A percentile compares a stretch with the other conserved stretches of the same genome.
These are phyloP conservation scores for Saccharomycopsis selenospora DNA, from an alignment of 805 yeast genomes.

Conservation along the genomic window DNA sequence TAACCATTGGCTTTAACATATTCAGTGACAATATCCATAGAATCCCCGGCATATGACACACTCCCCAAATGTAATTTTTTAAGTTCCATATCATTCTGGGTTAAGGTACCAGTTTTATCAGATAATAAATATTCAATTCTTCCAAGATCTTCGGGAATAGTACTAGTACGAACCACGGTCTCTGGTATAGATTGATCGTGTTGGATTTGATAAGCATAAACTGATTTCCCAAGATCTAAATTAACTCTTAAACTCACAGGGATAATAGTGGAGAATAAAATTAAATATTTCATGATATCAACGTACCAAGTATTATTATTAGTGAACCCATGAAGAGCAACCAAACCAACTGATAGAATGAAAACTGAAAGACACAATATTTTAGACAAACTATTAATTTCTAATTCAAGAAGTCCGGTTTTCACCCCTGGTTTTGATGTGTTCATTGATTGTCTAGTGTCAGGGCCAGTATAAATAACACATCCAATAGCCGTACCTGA, in stretches of 20 bases:
- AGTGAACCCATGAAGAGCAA: slow-evolving; percentile 66
- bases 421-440: slow-evolving; percentile 83
- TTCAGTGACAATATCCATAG: slow-evolving; percentile 80
- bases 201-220: slow-evolving; percentile 91
- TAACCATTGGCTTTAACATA: slow-evolving; percentile 40
- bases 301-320: slow-evolving; percentile 68
- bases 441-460: slow-evolving; percentile 92
- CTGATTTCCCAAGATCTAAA: slow-evolving; percentile 90
- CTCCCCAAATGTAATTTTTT: slow-evolving; percentile 89
- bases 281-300: slow-evolving; percentile 83
- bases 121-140: slow-evolving; percentile 86
- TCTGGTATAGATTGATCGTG: slow-evolving; percentile 75
- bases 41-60: slow-evolving; percentile 85
- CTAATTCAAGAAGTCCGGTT: slow-evolving; percentile 82
- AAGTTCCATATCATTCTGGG: slow-evolving; percentile 97
- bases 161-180: slow-evolving; percentile 92
- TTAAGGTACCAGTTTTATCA: slow-evolving; percentile 95
- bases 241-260: slow-evolving; percentile 95
- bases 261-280: slow-evolving; percentile 87
- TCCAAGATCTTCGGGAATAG: slow-evolving; percentile 97
- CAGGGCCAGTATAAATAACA: slow-evolving; percentile 82
- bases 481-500: slow-evolving; percentile 89
- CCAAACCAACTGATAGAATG: slow-evolving; percentile 65
- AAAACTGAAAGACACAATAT: slow-evolving; percentile 84
- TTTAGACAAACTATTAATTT: slow-evolving; percentile 82